These are phyloP conservation scores for Alternaria tenuissima DNA, from an alignment of 2,329 filamentous ascomycete species.

Conservation along the genomic window DNA sequence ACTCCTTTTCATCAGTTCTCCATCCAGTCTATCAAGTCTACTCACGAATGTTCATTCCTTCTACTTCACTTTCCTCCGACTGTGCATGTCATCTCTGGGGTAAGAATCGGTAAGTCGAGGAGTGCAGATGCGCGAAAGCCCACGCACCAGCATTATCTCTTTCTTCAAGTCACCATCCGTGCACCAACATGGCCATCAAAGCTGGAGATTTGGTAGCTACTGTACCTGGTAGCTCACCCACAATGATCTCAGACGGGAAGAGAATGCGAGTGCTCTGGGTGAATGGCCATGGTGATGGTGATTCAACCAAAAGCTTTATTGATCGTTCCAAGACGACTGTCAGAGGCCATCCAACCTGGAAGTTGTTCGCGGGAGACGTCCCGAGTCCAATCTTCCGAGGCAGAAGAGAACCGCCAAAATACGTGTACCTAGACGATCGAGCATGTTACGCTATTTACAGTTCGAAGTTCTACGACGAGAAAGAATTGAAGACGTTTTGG, in stretches of 20 bases:
- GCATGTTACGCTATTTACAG: constrained; percentile 46
- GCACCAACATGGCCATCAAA: constrained; percentile 4
- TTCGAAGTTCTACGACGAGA: constrained; percentile 39
- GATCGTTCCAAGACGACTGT: constrained; percentile 16
- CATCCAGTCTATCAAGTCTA: neutral
- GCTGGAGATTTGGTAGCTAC: constrained; percentile 4
- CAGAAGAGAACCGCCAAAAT: constrained; percentile 45
- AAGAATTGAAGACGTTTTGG: constrained; percentile 43
- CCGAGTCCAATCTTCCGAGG: constrained; percentile 33
- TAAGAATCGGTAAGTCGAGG: neutral
- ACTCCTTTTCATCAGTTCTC: neutral
- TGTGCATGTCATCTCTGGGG: neutral
- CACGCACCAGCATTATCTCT: neutral
- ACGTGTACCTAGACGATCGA: constrained; percentile 53
- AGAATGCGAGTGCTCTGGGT: constrained; percentile 50
- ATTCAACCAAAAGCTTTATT: constrained; percentile 35
- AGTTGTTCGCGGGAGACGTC: constrained; percentile 48
- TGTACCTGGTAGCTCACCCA: constrained; percentile 17
- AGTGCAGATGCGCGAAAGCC: neutral
- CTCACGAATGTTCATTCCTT: neutral
- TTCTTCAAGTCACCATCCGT: neutral
- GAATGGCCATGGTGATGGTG: constrained; percentile 48
- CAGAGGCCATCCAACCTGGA: constrained; percentile 50
- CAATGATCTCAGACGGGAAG: constrained; percentile 38
- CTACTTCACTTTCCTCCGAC: neutral